A percentile compares a stretch with the other conserved stretches of the same genome.
Evolutionary conservation across 257 asterid species (phyloP).

Genomic region (Fraxinus quadrangulata): DNA sequence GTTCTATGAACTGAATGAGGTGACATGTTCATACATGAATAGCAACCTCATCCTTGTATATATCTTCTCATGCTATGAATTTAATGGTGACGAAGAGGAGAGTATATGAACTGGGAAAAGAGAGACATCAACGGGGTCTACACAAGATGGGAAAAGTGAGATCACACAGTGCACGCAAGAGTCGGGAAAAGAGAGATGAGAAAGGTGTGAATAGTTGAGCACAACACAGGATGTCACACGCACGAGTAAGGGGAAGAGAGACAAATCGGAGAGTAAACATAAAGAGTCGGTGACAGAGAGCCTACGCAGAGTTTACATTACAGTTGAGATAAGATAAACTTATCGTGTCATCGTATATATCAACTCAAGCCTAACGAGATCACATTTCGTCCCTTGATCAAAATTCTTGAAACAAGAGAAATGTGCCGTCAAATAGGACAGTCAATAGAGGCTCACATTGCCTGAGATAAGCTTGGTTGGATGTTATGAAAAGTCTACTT

Average conservation of each 20-base stretch:
- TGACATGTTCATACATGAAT: not conserved
- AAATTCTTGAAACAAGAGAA: not conserved
- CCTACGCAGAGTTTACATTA: not conserved
- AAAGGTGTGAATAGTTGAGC: not conserved
- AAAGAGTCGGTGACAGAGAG: not conserved
- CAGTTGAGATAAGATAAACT: not conserved
- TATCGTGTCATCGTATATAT: not conserved
- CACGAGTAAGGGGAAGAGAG: not conserved
- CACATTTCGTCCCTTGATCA: not conserved
- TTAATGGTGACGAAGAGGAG: not conserved
- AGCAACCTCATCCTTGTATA: not conserved
- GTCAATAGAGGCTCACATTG: not conserved
- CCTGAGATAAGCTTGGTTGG: not conserved
- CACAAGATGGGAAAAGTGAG: not conserved
- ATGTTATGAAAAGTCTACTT: not conserved
- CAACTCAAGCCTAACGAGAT: not conserved
- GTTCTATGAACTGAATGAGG: not conserved
- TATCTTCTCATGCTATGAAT: not conserved
- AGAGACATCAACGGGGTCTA: not conserved
- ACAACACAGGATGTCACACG: too few species aligned
- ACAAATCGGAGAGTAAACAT: not conserved
- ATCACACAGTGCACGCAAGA: not conserved
- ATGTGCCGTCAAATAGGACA: not conserved
- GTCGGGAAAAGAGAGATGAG: not conserved
- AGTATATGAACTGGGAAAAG: not conserved